Conservation (phyloP, 768 basidiomycete species). For the Pholiota conissans region DNA sequence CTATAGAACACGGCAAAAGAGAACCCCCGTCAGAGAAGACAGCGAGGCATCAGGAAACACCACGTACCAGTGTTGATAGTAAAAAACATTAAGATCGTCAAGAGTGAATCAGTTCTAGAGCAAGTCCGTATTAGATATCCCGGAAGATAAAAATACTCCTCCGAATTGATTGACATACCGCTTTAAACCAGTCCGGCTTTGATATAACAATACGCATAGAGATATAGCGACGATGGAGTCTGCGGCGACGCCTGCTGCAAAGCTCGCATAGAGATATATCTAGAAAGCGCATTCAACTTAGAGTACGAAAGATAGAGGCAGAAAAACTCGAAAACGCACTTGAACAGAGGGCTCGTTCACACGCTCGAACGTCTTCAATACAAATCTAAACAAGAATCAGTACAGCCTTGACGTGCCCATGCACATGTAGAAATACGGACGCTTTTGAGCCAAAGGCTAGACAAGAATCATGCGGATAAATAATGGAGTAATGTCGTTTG, state of each 20-base stretch:
- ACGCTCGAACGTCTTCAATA: not conserved
- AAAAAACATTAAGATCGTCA: constrained; percentile 23
- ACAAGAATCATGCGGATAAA: not conserved
- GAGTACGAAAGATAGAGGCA: too few relatives aligned
- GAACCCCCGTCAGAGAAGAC: not conserved
- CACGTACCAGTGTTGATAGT: constrained; percentile 22
- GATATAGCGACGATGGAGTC: constrained; percentile 22
- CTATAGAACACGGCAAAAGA: constrained; percentile 4
- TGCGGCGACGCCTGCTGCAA: constrained; percentile 20
- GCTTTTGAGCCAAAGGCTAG: constrained; percentile 1
- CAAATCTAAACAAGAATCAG: not conserved
- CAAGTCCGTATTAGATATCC: not conserved
- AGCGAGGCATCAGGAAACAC: not conserved
- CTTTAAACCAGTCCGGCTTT: constrained; percentile 25
- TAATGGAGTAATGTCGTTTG: not conserved
- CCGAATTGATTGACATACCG: constrained; percentile 11
- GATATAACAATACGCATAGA: constrained; percentile 19
- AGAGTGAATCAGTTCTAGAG: constrained; percentile 19
- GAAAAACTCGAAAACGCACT: not conserved
- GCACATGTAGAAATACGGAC: not conserved
- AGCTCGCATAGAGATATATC: constrained; percentile 20
- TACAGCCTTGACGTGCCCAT: not conserved
- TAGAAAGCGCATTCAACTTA: not conserved
- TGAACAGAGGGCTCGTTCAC: not conserved
- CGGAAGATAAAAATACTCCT: too few relatives aligned